Conservation (phyloP, 202 grass and related monocot genomes). For the Brachypodium distachyon region DNA sequence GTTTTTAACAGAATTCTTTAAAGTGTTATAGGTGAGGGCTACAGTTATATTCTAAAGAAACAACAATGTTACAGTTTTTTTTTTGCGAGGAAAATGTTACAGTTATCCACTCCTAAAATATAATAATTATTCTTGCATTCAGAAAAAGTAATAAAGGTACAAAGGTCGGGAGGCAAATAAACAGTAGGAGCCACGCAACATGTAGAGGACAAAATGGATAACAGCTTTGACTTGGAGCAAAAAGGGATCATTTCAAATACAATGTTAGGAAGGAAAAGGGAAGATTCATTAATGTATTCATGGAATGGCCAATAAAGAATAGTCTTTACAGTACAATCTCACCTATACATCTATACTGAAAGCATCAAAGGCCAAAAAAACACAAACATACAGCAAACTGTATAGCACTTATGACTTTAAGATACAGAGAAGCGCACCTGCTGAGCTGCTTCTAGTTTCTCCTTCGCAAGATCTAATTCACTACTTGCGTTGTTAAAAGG, state of each 20-base stretch:
- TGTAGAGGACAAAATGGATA: neutral
- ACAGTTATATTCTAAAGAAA: neutral
- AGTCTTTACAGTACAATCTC: neutral
- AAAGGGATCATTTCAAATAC: neutral
- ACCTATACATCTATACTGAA: neutral
- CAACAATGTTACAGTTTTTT: neutral
- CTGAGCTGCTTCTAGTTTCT: constrained; percentile 46
- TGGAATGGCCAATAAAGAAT: neutral
- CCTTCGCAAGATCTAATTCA: constrained; percentile 52
- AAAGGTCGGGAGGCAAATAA: neutral
- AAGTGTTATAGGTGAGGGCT: neutral
- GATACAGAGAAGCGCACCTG: constrained; percentile 44
- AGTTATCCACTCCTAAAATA: neutral
- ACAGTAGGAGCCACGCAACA: neutral
- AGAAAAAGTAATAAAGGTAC: neutral
- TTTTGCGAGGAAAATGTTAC: too few species aligned
- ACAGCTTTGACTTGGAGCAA: neutral
- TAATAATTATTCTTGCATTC: neutral
- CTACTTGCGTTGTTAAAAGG: constrained; percentile 37
- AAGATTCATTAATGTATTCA: neutral
- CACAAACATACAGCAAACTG: neutral
- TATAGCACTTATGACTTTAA: neutral
- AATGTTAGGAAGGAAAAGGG: neutral
- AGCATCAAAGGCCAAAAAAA: neutral
- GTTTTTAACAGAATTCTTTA: neutral